Conservation (phyloP, 306 rosid genomes). For the Dryas octopetala region DNA sequence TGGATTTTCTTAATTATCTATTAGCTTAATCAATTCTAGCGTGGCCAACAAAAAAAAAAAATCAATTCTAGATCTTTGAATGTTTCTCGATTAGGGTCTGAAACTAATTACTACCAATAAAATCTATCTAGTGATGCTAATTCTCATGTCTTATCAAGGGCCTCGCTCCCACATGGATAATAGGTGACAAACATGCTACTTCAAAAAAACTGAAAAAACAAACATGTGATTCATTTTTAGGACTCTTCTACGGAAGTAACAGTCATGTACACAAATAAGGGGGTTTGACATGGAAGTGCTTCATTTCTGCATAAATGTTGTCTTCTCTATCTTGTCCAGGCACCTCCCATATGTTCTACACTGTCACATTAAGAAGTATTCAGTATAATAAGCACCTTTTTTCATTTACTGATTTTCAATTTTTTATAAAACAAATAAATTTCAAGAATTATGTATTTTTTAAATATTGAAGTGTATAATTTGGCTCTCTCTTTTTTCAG, state of each 20-base stretch:
- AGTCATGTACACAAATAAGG: not conserved
- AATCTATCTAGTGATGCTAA: not conserved
- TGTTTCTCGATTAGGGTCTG: conserved; percentile 2
- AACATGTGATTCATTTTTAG: not conserved
- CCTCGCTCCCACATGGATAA: not conserved
- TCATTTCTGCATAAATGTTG: not conserved
- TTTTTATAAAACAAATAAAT: too few species aligned
- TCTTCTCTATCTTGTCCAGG: not conserved
- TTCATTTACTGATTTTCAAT: not conserved
- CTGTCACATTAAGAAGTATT: conserved; percentile 5
- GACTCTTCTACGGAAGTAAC: not conserved
- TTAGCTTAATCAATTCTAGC: not conserved
- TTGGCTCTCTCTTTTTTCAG: conserved; percentile 38
- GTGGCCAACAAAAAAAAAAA: too few species aligned
- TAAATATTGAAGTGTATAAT: not conserved
- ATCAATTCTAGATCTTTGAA: not conserved
- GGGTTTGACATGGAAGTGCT: not conserved
- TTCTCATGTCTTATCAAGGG: not conserved
- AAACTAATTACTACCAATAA: not conserved
- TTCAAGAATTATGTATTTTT: too few species aligned
- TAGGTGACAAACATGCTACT: conserved; percentile 1
- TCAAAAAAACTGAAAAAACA: not conserved
- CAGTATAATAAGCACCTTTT: not conserved
- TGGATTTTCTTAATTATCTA: not conserved
- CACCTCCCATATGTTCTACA: conserved; percentile 1